A percentile compares a stretch with the other conserved stretches of the same genome.
Evolutionary conservation across 2,329 filamentous ascomycete species (phyloP).

Genomic region (Apiospora sp.): DNA sequence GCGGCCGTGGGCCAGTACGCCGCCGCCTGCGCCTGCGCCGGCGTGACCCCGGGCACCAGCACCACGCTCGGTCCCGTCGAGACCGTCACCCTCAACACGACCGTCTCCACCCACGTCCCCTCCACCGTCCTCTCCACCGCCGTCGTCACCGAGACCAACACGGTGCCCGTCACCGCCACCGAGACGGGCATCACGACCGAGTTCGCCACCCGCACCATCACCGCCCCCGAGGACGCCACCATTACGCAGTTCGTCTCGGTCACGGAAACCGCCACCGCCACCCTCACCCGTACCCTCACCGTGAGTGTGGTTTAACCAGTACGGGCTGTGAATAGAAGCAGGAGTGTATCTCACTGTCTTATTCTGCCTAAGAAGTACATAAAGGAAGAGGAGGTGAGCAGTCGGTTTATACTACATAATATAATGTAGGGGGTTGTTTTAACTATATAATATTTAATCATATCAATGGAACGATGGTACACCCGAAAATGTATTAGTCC

Average conservation of each 20-base stretch:
- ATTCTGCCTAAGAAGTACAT: too few relatives aligned
- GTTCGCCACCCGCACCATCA: background rate
- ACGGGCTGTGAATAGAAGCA: too few relatives aligned
- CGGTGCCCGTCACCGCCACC: background rate
- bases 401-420: too few relatives aligned
- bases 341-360: too few relatives aligned
- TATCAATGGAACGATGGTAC: too few relatives aligned
- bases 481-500: too few relatives aligned
- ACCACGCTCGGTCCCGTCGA: background rate
- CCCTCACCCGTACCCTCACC: background rate
- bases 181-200: background rate
- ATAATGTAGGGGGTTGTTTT: too few relatives aligned
- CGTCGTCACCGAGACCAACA: background rate
- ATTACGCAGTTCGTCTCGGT: background rate
- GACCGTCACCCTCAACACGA: background rate
- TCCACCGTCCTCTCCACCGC: background rate
- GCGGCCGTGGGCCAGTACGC: background rate
- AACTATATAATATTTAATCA: too few relatives aligned
- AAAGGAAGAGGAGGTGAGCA: too few relatives aligned
- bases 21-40: background rate
- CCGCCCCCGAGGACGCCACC: background rate
- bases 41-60: background rate
- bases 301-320: background rate
- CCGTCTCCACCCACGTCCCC: background rate
- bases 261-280: background rate